These are phyloP conservation scores for Wallacemonas sp. DNA, from an alignment of 208 protist species.

Conservation along the genomic window DNA sequence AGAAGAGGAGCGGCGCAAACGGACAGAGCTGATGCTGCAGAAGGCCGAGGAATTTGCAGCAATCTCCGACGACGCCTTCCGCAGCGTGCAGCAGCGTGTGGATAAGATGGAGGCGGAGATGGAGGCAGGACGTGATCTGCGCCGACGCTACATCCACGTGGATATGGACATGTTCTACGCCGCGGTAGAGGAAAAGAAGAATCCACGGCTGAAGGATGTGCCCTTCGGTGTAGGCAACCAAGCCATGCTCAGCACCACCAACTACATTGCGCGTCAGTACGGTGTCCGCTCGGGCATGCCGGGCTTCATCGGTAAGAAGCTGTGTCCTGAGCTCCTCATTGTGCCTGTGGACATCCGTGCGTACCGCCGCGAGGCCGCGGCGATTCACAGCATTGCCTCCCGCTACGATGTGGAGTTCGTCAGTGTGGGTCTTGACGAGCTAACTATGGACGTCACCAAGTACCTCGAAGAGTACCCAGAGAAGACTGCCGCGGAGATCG, in stretches of 20 bases:
- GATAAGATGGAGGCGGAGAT: slow-evolving; percentile 60
- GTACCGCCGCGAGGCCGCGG: slow-evolving; percentile 70
- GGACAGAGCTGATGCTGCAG: slow-evolving; percentile 43
- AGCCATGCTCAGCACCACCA: slow-evolving; percentile 95
- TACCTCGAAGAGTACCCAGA: slow-evolving; percentile 56
- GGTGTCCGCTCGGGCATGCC: slow-evolving; percentile 96
- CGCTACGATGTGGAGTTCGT: slow-evolving; percentile 89
- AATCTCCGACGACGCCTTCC: slow-evolving; percentile 38
- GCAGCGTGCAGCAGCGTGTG: slow-evolving; percentile 46
- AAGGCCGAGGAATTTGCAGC: slow-evolving; percentile 58
- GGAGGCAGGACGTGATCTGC: slow-evolving; percentile 64
- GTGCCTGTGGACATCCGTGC: slow-evolving; percentile 78
- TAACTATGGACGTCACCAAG: slow-evolving; percentile 87
- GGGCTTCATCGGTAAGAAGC: slow-evolving; percentile 91
- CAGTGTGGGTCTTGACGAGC: slow-evolving; percentile 77
- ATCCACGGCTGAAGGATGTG: slow-evolving; percentile 81
- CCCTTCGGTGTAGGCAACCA: slow-evolving; percentile 94
- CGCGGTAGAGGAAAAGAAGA: slow-evolving; percentile 92
- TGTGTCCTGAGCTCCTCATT: slow-evolving; percentile 91
- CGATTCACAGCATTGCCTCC: slow-evolving; percentile 73
- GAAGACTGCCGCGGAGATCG: slow-evolving; percentile 61
- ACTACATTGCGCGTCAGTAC: slow-evolving; percentile 95
- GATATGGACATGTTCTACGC: slow-evolving; percentile 96
- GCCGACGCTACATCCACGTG: slow-evolving; percentile 75
- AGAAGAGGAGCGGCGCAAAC: slow-evolving; percentile 55